These are phyloP conservation scores for Filosporella fistucella DNA, from an alignment of 495 filamentous ascomycete genomes.

Conservation along the genomic window DNA sequence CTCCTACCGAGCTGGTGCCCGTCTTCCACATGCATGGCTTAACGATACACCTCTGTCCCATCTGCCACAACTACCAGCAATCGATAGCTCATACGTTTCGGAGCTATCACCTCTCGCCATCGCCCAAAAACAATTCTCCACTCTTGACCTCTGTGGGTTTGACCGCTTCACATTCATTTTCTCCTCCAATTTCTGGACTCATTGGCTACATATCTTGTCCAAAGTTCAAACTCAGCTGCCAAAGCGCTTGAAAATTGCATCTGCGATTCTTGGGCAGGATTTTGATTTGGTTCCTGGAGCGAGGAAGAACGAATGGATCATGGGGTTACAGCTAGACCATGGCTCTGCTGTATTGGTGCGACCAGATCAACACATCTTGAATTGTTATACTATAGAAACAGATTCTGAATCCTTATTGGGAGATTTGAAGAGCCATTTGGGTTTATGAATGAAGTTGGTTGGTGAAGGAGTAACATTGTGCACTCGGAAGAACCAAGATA, in stretches of 20 bases:
- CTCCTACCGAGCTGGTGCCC: slow-evolving; percentile 23
- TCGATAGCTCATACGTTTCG: slow-evolving; percentile 28
- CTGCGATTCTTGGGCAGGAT: slow-evolving; percentile 11
- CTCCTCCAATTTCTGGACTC: background rate
- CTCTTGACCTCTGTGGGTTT: slow-evolving; percentile 28
- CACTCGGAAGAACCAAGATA: no score
- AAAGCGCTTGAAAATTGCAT: slow-evolving; percentile 11
- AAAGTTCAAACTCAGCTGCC: slow-evolving; percentile 2
- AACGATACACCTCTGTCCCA: background rate
- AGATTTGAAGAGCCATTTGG: background rate
- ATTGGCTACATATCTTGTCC: background rate
- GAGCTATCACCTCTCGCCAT: slow-evolving; percentile 22
- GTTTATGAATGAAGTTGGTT: no score
- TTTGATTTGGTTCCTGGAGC: slow-evolving; percentile 16
- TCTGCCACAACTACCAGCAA: slow-evolving; percentile 14
- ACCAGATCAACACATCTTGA: slow-evolving; percentile 35
- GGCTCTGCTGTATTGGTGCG: slow-evolving; percentile 28
- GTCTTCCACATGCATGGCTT: slow-evolving; percentile 34
- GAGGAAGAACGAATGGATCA: slow-evolving; percentile 15
- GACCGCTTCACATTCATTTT: slow-evolving; percentile 28
- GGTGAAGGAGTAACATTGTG: no score
- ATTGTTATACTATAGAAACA: background rate
- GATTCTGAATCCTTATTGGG: background rate
- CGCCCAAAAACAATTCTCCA: slow-evolving; percentile 25
- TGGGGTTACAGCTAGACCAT: slow-evolving; percentile 17